Evolutionary conservation across 257 asterid species (phyloP).

Genomic region (Verbena officinalis): DNA sequence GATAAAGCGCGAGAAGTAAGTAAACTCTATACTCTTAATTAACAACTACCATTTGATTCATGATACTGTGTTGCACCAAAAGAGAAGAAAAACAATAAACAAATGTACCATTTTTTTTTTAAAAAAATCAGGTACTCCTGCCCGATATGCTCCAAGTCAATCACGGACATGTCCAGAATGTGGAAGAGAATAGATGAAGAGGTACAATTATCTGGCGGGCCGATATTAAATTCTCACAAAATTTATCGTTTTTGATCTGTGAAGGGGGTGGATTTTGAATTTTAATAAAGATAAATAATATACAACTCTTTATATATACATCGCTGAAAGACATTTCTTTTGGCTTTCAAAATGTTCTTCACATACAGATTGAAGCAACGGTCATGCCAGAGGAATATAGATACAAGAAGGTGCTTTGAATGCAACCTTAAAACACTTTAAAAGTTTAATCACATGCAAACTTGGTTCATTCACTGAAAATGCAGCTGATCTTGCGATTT

Average conservation of each 20-base stretch:
- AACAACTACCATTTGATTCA: not conserved
- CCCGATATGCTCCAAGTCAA: slow-evolving; percentile 89
- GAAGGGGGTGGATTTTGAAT: too few species aligned
- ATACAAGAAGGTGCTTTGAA: slow-evolving; percentile 67
- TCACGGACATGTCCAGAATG: slow-evolving; percentile 71
- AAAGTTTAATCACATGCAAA: not conserved
- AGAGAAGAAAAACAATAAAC: not conserved
- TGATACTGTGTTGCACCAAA: not conserved
- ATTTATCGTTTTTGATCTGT: too few species aligned
- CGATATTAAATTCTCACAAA: too few species aligned
- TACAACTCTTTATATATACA: too few species aligned
- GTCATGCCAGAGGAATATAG: slow-evolving; percentile 86
- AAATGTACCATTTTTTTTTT: slow-evolving; percentile 3
- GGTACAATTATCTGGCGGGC: slow-evolving; percentile 54
- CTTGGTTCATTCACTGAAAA: not conserved
- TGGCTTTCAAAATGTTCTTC: slow-evolving; percentile 4
- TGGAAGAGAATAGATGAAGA: slow-evolving; percentile 88
- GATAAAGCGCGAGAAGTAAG: slow-evolving; percentile 88
- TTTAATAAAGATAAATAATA: not conserved
- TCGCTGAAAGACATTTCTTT: too few species aligned
- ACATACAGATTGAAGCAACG: slow-evolving; percentile 73
- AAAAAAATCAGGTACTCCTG: slow-evolving; percentile 70
- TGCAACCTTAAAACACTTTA: not conserved
- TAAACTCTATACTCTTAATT: slow-evolving; percentile 4
- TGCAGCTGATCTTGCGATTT: not conserved